These are phyloP conservation scores for Cymbidium sinense DNA, from an alignment of 106 monocot species.

Conservation along the genomic window DNA sequence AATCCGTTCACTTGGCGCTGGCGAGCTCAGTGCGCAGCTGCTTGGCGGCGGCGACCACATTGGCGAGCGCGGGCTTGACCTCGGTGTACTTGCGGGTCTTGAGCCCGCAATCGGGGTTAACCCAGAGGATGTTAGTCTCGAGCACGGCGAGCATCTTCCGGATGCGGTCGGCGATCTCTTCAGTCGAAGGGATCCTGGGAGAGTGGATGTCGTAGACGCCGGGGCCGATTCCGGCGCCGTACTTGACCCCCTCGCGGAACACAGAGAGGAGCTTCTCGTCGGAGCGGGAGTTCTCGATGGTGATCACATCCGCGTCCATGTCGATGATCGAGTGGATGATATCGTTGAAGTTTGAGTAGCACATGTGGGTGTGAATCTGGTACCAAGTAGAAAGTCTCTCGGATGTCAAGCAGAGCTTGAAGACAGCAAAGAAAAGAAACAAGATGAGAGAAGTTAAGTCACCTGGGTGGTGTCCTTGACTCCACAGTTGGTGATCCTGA, in stretches of 20 bases:
- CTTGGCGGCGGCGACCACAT: constrained; percentile 24
- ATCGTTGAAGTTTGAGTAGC: constrained; percentile 32
- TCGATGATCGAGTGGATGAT: constrained; percentile 31
- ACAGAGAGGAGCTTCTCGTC: constrained; percentile 31
- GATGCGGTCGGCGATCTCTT: constrained; percentile 24
- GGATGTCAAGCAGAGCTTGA: background rate
- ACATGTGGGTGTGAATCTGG: constrained; percentile 33
- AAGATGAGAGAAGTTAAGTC: background rate
- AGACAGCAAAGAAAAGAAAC: background rate
- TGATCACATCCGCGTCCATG: constrained; percentile 31
- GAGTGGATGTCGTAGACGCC: constrained; percentile 33
- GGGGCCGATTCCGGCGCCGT: constrained; percentile 25
- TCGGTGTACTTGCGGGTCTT: constrained; percentile 26
- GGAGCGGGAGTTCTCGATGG: constrained; percentile 29
- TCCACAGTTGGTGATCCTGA: constrained; percentile 29
- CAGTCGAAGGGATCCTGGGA: constrained; percentile 21
- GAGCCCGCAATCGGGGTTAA: constrained; percentile 26
- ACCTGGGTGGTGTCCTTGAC: constrained; percentile 32
- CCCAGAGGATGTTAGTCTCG: constrained; percentile 27
- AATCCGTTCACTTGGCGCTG: constrained; percentile 14
- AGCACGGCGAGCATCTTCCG: constrained; percentile 29
- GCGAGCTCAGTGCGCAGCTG: constrained; percentile 26
- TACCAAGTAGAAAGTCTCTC: background rate
- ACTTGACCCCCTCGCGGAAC: constrained; percentile 27
- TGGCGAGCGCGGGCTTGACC: constrained; percentile 27